Base-by-base conservation (phyloP, 2,329 filamentous ascomycete genomes). In the Lasiodiplodia citricola region DNA sequence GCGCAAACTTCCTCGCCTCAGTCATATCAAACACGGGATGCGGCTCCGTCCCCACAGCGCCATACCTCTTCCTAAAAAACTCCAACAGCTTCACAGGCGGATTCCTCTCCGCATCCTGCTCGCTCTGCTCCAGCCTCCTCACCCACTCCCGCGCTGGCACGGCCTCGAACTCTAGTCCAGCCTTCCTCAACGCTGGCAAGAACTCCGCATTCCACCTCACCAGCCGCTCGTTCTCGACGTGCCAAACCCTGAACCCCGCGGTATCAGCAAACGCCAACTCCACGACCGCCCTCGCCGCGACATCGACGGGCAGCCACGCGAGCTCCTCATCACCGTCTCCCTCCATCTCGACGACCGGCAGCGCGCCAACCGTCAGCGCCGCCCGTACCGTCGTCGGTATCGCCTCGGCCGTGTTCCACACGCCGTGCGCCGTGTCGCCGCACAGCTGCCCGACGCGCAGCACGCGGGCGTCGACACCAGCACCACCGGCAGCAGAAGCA, bases 151-250 rank as follows among this genome's bases (percentile, higher is more conserved):
- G n/a, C 55, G 62, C 56, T 21, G 56, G 66, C 44, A 68, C 31
- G n/a, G 56, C 66, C 47, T 68, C 66, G 18, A 68, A 68, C 21
- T 4, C n/a, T 35, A 68, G 31, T 0, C 85, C 84, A 0, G 83
- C 80, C 0, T 75, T 72, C n/a, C 73, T 76, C 10, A 89, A 75
- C 2, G 82, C 81, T 2, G 86, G 86, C 0, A 89, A 80, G 2
- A 90, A 75, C 57, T 87, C 83, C 0, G 78, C 69, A 0, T 83
- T 86, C 85, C 86, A 89, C 50, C 83, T 78, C 71, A 88, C 84
- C 1, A 76, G 76, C 8, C 70, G 75, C 0, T 82, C 81, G 69
- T 88, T 88, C 31, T 85, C 79, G 11, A 90, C 77, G 68, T 88
- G 85, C 69, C 84, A 87, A 13, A 88, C 80, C 21, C 18, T 31